phyloP scores from a whole-genome alignment of 176 grass and related monocot genomes.

The Chrysopogon serrulatus region DNA sequence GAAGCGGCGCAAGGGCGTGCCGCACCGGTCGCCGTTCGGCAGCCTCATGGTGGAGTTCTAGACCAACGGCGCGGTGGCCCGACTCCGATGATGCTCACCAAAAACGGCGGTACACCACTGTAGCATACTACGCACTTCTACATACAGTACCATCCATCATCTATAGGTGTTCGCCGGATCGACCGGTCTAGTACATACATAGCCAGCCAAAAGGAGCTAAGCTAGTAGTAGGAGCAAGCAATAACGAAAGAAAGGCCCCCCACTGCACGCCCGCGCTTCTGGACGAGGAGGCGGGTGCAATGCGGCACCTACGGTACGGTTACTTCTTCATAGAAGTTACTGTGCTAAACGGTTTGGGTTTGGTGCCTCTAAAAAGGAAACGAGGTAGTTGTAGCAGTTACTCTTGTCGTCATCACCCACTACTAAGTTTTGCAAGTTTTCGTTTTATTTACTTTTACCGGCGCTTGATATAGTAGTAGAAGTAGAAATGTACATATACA shows the following conservation, averaged over 20 bases:
- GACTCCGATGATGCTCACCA: background rate
- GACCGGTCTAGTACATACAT: constrained; percentile 2
- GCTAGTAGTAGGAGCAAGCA: constrained; percentile 2
- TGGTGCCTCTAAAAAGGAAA: background rate
- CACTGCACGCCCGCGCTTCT: constrained; percentile 40
- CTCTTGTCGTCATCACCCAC: background rate
- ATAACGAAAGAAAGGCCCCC: constrained; percentile 21
- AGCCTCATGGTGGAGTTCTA: constrained; percentile 69
- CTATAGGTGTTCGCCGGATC: background rate
- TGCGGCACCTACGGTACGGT: constrained; percentile 11
- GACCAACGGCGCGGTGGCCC: background rate
- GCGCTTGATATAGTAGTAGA: constrained; percentile 14
- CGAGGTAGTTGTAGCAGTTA: constrained; percentile 15
- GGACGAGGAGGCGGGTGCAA: constrained; percentile 47
- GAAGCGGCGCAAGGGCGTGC: constrained; percentile 94
- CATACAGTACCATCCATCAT: background rate
- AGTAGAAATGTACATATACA: constrained; percentile 24
- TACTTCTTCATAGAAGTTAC: constrained; percentile 5
- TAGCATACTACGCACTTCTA: constrained; percentile 38
- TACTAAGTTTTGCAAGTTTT: constrained; percentile 32
- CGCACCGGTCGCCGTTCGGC: constrained; percentile 82
- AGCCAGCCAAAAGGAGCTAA: constrained; percentile 24
- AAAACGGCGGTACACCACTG: constrained; percentile 8
- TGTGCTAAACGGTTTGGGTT: constrained; percentile 30
- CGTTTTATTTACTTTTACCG: background rate